Conservation (phyloP, 805 yeast species). For the Saturnispora ahearnii region DNA sequence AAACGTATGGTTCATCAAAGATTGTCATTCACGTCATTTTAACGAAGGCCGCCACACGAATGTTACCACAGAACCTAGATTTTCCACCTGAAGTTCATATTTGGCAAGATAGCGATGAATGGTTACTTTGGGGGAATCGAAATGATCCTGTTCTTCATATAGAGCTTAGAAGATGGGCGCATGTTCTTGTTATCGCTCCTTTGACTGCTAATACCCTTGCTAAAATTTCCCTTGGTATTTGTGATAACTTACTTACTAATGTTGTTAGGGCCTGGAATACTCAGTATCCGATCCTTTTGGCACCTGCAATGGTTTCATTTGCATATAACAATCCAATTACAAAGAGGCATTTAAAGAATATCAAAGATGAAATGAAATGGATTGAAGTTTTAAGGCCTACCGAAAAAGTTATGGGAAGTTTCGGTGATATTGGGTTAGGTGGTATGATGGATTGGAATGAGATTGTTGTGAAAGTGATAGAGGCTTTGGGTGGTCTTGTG, state of each 20-base stretch:
- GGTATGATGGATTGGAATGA: slow-evolving; percentile 66
- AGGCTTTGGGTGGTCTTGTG: slow-evolving; percentile 44
- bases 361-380: slow-evolving; percentile 57
- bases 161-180: slow-evolving; percentile 55
- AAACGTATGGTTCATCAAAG: slow-evolving; percentile 40
- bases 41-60: slow-evolving; percentile 45
- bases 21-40: slow-evolving; percentile 46
- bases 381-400: slow-evolving; percentile 51
- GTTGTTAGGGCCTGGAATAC: slow-evolving; percentile 57
- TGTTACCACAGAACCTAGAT: slow-evolving; percentile 36
- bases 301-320: slow-evolving; percentile 54
- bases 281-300: slow-evolving; percentile 45
- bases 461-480: slow-evolving; percentile 44
- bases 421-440: slow-evolving; percentile 59
- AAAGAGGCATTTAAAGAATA: slow-evolving; percentile 42
- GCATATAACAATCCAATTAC: slow-evolving; percentile 51
- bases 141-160: slow-evolving; percentile 54
- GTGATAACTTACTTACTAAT: slow-evolving; percentile 50
- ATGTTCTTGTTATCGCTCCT: slow-evolving; percentile 47
- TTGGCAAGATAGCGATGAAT: slow-evolving; percentile 53
- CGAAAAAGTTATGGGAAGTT: slow-evolving; percentile 44
- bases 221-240: slow-evolving; percentile 47
- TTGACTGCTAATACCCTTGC: slow-evolving; percentile 50
- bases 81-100: slow-evolving; percentile 38
- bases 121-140: slow-evolving; percentile 44